Percentiles rank a stretch among this genome's conserved stretches.
phyloP scores from a whole-genome alignment of 352 stramenopile species.

The Thalassiosira livingstoniorum region DNA sequence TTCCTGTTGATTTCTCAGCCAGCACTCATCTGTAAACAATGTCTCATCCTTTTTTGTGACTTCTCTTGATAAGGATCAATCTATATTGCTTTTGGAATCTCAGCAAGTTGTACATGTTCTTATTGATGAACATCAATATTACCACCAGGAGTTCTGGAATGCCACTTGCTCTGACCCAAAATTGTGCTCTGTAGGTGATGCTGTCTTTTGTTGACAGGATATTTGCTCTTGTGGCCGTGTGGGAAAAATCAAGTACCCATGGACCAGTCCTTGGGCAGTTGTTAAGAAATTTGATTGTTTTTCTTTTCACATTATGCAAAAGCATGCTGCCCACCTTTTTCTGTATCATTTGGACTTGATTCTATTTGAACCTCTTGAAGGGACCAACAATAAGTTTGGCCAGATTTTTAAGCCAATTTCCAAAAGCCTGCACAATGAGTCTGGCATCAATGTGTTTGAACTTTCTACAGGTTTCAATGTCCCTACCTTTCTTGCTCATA shows the following conservation, averaged over 20 bases:
- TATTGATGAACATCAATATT: slow-evolving; percentile 18
- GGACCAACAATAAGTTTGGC: slow-evolving; percentile 16
- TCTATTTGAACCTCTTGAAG: slow-evolving; percentile 26
- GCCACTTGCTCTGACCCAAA: not conserved
- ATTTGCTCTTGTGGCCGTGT: not conserved
- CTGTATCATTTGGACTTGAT: slow-evolving; percentile 24
- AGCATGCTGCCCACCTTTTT: slow-evolving; percentile 11
- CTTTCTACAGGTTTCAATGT: slow-evolving; percentile 5
- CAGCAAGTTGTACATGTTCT: slow-evolving; percentile 3
- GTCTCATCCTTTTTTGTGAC: not conserved
- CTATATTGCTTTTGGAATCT: not conserved
- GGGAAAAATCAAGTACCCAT: not conserved
- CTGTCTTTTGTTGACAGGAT: slow-evolving; percentile 10
- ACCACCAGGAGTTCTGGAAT: slow-evolving; percentile 5
- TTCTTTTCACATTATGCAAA: slow-evolving; percentile 5
- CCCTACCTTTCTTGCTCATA: not conserved
- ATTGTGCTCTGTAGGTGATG: slow-evolving; percentile 1
- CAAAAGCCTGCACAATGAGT: not conserved
- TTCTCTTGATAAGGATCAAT: not conserved
- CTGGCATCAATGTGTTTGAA: slow-evolving; percentile 24
- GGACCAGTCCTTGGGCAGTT: slow-evolving; percentile 8
- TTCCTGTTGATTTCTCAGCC: slow-evolving; percentile 30
- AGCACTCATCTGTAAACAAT: slow-evolving; percentile 23
- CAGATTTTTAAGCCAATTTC: slow-evolving; percentile 25
- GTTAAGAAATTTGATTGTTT: not conserved